These are phyloP conservation scores for Dactylis glomerata DNA, from an alignment of 176 grass and related monocot genomes.

Conservation along the genomic window DNA sequence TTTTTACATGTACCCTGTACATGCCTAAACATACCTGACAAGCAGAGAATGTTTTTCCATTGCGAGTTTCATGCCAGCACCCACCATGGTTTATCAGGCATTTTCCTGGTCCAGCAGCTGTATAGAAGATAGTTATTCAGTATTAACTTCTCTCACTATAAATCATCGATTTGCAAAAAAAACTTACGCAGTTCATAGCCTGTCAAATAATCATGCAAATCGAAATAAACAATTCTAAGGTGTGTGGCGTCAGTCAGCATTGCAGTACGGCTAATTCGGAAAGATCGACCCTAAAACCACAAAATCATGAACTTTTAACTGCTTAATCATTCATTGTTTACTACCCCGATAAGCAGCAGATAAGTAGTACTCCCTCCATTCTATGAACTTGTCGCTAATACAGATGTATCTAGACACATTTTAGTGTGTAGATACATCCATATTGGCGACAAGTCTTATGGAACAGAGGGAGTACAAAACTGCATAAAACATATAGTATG, in stretches of 20 bases:
- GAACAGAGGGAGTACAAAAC: neutral
- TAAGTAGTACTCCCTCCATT: neutral
- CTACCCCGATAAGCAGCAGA: neutral
- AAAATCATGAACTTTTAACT: neutral
- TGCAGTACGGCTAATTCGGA: neutral
- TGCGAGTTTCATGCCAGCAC: constrained; percentile 74
- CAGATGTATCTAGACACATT: too few species aligned
- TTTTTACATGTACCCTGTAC: neutral
- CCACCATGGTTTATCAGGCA: constrained; percentile 82
- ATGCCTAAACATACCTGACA: constrained; percentile 56
- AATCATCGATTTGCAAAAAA: neutral
- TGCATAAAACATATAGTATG: neutral
- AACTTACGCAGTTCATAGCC: neutral
- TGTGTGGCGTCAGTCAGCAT: neutral
- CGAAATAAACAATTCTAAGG: constrained; percentile 6
- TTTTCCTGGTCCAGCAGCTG: constrained; percentile 85
- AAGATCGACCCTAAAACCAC: constrained; percentile 15
- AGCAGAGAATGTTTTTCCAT: constrained; percentile 71
- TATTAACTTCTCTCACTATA: neutral
- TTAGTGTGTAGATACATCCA: too few species aligned
- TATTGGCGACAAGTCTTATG: too few species aligned
- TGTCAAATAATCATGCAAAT: neutral
- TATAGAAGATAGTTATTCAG: constrained; percentile 27
- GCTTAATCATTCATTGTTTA: neutral
- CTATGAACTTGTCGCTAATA: too few species aligned